Evolutionary conservation across 2,329 filamentous ascomycete genomes (phyloP).

Genomic region (Trematosphaeria pertusa): DNA sequence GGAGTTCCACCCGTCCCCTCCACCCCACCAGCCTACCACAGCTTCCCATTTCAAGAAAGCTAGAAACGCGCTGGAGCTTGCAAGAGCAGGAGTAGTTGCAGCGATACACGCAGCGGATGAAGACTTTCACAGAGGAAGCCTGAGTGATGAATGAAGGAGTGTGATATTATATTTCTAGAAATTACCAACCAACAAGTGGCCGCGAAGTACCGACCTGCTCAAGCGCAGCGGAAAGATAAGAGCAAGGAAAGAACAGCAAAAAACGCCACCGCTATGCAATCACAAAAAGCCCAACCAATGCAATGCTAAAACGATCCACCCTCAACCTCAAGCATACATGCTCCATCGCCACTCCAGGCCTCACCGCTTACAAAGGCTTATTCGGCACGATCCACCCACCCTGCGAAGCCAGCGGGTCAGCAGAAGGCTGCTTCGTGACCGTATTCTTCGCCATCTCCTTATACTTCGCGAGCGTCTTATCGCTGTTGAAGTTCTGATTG

Average conservation of each 20-base stretch:
- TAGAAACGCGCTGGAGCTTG: too few relatives aligned
- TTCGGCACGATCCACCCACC: conserved; percentile 35
- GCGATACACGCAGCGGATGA: too few relatives aligned
- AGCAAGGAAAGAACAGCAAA: neutral
- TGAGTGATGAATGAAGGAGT: too few relatives aligned
- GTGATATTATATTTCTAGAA: too few relatives aligned
- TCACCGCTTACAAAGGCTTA: conserved; percentile 27
- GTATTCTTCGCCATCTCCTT: conserved; percentile 33
- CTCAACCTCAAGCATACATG: neutral
- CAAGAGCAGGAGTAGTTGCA: too few relatives aligned
- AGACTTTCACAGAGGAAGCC: too few relatives aligned
- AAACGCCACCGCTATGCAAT: conserved; percentile 11
- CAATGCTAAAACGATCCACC: neutral
- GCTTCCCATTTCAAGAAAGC: too few relatives aligned
- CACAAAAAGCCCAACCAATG: neutral
- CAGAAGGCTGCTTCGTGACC: conserved; percentile 29
- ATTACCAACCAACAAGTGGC: too few relatives aligned
- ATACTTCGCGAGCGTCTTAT: conserved; percentile 37
- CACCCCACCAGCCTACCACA: too few relatives aligned
- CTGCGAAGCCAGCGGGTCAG: conserved; percentile 19
- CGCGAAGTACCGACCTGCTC: too few relatives aligned
- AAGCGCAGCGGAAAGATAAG: neutral
- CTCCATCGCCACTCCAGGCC: neutral
- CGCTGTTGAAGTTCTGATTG: conserved; percentile 55
- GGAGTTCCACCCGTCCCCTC: too few relatives aligned